Evolutionary conservation across 2,329 filamentous ascomycete species (phyloP).

Genomic region (Mollisiaceae sp.): DNA sequence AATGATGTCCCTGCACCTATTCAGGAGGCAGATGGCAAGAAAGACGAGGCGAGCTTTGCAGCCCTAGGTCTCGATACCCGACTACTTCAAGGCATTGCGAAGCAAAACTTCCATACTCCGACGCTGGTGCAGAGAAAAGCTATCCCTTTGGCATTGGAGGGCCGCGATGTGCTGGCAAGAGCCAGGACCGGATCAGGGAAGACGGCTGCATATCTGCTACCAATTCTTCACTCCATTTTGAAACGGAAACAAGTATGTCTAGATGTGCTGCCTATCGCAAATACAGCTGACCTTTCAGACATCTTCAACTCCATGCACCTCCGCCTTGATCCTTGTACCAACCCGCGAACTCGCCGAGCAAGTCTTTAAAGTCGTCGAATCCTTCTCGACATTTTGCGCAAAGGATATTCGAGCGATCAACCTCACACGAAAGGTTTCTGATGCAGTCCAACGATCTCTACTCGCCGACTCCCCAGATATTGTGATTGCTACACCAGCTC

Average conservation of each 20-base stretch:
- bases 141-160: constrained; percentile 85
- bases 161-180: constrained; percentile 88
- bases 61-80: constrained; percentile 82
- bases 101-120: constrained; percentile 82
- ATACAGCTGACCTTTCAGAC: constrained; percentile 46
- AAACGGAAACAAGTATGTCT: constrained; percentile 70
- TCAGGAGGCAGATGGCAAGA: constrained; percentile 39
- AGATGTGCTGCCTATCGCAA: background rate
- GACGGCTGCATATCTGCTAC: constrained; percentile 93
- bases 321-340: constrained; percentile 88
- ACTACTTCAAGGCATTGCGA: constrained; percentile 82
- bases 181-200: constrained; percentile 97
- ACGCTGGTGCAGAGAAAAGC: constrained; percentile 88
- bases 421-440: constrained; percentile 87
- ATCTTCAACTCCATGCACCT: constrained; percentile 59
- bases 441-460: constrained; percentile 84
- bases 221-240: constrained; percentile 83
- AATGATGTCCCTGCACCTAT: constrained; percentile 54
- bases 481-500: constrained; percentile 87
- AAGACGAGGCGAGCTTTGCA: constrained; percentile 63
- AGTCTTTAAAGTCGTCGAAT: constrained; percentile 78
- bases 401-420: constrained; percentile 85
- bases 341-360: constrained; percentile 95
- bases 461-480: constrained; percentile 87
- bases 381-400: constrained; percentile 80